Conservation (phyloP, 345 rosid species). For the Pistacia vera region DNA sequence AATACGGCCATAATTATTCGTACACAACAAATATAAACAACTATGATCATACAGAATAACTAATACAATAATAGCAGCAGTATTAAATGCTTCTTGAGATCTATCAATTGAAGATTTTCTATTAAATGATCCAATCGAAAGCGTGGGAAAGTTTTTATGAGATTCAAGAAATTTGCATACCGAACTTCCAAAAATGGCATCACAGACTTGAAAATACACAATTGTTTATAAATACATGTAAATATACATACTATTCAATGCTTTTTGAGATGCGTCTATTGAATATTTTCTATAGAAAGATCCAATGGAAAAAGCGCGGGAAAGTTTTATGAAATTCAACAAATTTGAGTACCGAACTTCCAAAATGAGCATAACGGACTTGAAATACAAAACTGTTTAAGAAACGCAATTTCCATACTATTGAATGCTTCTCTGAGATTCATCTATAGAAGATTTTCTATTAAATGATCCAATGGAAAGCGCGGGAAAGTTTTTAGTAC, state of each 20-base stretch:
- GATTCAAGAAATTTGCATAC: constrained; percentile 12
- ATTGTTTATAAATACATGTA: neutral
- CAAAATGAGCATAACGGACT: constrained; percentile 1
- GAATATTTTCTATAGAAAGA: neutral
- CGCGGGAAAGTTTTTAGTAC: neutral
- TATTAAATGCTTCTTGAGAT: constrained; percentile 10
- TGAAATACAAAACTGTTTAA: neutral
- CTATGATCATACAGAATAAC: neutral
- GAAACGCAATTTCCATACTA: neutral
- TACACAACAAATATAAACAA: neutral
- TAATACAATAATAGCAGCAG: neutral
- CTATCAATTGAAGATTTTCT: constrained; percentile 2
- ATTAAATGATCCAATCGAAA: neutral
- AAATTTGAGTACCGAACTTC: constrained; percentile 18
- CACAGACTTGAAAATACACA: neutral
- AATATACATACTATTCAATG: neutral
- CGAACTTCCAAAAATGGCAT: constrained; percentile 16
- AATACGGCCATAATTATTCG: neutral
- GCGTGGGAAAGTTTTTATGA: neutral
- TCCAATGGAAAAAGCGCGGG: neutral
- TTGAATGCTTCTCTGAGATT: constrained; percentile 9
- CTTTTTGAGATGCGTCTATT: constrained; percentile 12
- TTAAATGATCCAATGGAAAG: neutral
- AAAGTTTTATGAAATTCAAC: constrained; percentile 12
- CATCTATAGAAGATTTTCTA: constrained; percentile 5